Evolutionary conservation across 345 rosid species (phyloP), one percentile per base, ranked within the genome.

Genomic region (Eucalyptus pauciflora): DNA sequence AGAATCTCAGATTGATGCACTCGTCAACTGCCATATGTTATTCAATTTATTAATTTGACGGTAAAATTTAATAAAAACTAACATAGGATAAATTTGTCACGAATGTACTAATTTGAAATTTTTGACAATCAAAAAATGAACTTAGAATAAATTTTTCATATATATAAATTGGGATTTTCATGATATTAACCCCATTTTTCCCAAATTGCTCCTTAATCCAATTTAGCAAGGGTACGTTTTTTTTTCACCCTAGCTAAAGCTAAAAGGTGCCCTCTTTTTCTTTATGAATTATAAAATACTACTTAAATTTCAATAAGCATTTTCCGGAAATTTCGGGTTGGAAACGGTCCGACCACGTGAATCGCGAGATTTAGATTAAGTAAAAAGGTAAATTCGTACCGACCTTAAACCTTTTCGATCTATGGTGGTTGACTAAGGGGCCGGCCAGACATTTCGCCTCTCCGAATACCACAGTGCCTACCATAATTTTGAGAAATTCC

Each of bases 11-110:
- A 52, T 52, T 2, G 4, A 52, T 18, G 18, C 1, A 52, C 9
- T 52, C 0, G 0, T 7, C 1, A 52, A 52, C 0, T 3, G 17
- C 0, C 3, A 52, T 0, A 2, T 18, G 2, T 52, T 52, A 18
- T 18, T 2, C 0, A 7, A 17, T 4, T 0, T 1, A 8, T 1
- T 7, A 18, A 52, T 52, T 52, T 52, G 4, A 52, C 0, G 0
- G 0, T 18, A 52, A 52, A 52, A 18, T 50, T 50, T 14, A 50
- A 50, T 50, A 50, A 50, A 50, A 50, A 2, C 1, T 50, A 50
- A 50, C 1, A 50, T 50, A 50, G 0, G 2, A 2, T 50, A 50
- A 50, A 50, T 52, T 52, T 52, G 3, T 52, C 10, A 7, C 0
- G 0, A 1, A 0, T 0, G 1, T 7, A 8, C 1, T 18, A 18